phyloP scores from a whole-genome alignment of 805 yeast species.

The Candida michaelii region DNA sequence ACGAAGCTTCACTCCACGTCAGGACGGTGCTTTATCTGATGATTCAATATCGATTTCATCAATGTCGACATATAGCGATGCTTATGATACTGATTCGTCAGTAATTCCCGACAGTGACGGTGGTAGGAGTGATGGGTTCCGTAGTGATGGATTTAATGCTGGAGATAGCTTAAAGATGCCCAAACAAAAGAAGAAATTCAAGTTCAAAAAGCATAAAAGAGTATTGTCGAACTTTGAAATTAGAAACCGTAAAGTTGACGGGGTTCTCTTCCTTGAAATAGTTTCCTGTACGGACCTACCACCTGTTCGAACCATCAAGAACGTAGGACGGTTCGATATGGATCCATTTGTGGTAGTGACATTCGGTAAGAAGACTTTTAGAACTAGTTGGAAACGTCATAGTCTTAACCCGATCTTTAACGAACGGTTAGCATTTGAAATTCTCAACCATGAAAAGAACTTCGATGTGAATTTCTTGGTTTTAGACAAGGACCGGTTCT shows the following conservation, averaged over 20 bases:
- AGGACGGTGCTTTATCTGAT: constrained; percentile 2
- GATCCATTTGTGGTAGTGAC: constrained; percentile 94
- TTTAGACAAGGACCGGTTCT: constrained; percentile 79
- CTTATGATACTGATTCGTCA: constrained; percentile 11
- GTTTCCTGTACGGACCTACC: constrained; percentile 77
- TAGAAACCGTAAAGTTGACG: constrained; percentile 46
- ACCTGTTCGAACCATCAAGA: constrained; percentile 64
- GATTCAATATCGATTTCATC: constrained; percentile 24
- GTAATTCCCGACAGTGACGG: constrained; percentile 1
- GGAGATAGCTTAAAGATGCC: neutral
- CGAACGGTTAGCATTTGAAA: constrained; percentile 77
- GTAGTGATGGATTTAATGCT: neutral
- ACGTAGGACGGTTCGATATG: constrained; percentile 80
- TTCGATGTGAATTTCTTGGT: constrained; percentile 71
- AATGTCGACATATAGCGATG: constrained; percentile 9
- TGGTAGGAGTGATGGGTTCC: too few species aligned
- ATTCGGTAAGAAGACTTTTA: constrained; percentile 82
- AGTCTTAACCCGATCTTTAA: constrained; percentile 79
- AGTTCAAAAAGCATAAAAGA: constrained; percentile 2
- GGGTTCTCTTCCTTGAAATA: constrained; percentile 77
- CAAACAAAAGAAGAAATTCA: neutral
- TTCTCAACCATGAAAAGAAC: constrained; percentile 61
- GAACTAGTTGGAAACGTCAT: constrained; percentile 83
- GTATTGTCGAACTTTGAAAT: constrained; percentile 31
- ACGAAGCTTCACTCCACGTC: neutral